Evolutionary conservation across 805 yeast species (phyloP), one percentile per base, ranked within the genome.

Genomic region (Saturnispora kantuleensis): DNA sequence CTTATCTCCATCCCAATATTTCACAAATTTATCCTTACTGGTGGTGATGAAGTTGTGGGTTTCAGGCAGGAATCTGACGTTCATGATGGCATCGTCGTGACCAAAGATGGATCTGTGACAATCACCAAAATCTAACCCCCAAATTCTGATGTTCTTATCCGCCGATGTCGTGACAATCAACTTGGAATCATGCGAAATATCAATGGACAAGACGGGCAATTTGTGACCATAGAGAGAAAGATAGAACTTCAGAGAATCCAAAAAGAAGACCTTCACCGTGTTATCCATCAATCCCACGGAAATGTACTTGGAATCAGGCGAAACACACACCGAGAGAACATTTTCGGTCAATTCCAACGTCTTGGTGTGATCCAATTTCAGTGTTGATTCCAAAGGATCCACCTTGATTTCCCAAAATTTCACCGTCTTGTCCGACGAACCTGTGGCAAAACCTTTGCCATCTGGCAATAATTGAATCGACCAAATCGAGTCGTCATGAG

Each of bases 101-200:
- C 95, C 99, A 62, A 93, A 93, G 26, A 93, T 77, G 2, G 97
- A 90, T 60, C 83, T 84, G 64, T 93, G 98, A 70, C 98, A 93
- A 64, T 93, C 99, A 65, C 99, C 99, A 64, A 93, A 93, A 62
- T 93, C 98, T 47, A 93, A 68, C 42, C 99, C 99, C 99, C 99
- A 93, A 47, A 93, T 84, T 65, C 94, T 88, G 59, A 93, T 85
- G 63, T 93, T 93, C 64, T 93, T 93, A 65, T 93, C 99, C 0
- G 98, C 98, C 1, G 97, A 87, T 4, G 96, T 85, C 0, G 97
- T 86, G 44, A 90, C 79, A 49, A 93, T 74, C 53, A 93, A 62
- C 63, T 93, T 90, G 33, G 90, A 80, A 62, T 93, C 99, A 53
- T 63, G 71, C 1, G 97, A 85, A 37, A 93, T 88, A 60, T 93